Evolutionary conservation across 192 early-diverging fungal genomes (phyloP).

Genomic region (Coemansia sp.): DNA sequence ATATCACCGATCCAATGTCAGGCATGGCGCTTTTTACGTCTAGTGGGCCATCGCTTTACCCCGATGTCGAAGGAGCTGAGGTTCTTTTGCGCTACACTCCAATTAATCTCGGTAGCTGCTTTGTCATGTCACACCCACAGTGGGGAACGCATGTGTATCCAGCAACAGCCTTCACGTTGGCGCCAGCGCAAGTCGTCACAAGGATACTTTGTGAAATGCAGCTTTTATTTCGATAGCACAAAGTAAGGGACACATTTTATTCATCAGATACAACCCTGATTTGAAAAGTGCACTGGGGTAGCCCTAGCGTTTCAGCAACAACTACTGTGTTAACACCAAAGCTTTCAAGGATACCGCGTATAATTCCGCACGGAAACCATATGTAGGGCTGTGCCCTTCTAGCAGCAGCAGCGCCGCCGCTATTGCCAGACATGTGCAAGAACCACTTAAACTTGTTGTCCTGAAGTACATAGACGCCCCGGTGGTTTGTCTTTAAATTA

Average conservation of each 20-base stretch:
- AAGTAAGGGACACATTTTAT: constrained; percentile 1
- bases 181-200: constrained; percentile 58
- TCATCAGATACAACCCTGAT: constrained; percentile 47
- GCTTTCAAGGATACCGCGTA: constrained; percentile 90
- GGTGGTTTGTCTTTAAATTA: constrained; percentile 98
- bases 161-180: constrained; percentile 79
- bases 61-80: constrained; percentile 84
- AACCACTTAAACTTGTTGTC: constrained; percentile 99
- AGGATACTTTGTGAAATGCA: constrained; percentile 29
- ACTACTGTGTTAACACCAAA: constrained; percentile 85
- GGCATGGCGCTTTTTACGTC: constrained; percentile 67
- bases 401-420: constrained; percentile 71
- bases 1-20: constrained; percentile 89
- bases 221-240: background rate
- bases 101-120: constrained; percentile 79
- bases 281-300: constrained; percentile 76
- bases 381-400: constrained; percentile 83
- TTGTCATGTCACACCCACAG: constrained; percentile 78
- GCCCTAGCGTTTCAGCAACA: constrained; percentile 78
- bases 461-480: constrained; percentile 96
- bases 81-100: constrained; percentile 73
- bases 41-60: constrained; percentile 76
- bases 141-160: constrained; percentile 94
- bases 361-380: constrained; percentile 95
- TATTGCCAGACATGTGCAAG: constrained; percentile 83